Evolutionary conservation across 768 basidiomycete genomes (phyloP), one percentile per base, ranked within the genome.

Genomic region (Gloeopeniophorella convolvens): DNA sequence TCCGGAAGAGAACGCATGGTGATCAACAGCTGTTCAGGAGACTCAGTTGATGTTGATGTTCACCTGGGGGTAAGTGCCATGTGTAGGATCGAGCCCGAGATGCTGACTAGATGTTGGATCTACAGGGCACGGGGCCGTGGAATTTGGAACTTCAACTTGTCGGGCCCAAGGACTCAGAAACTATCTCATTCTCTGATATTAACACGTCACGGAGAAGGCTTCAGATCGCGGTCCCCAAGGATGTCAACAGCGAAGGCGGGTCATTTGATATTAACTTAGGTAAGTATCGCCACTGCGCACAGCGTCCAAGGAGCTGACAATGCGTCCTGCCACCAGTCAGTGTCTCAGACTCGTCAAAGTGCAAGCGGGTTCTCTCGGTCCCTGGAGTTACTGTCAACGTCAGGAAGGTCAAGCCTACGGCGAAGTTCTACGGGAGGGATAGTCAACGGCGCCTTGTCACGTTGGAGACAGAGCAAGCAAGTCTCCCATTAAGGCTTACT

Each of bases 111-210:
- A 10, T 42, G 48, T 9, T 21, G 23, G n/a, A 21, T 12, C 36
- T 41, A 12, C 44, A 93, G 86, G 96, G 96, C 42, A 87, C 83
- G 4, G 80, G 88, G 4, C 95, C 96, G 2, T 95, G 94, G 87
- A 88, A 79, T 59, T 63, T 98, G 24, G 86, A 88, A 40, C 70
- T 94, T 20, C 86, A 91, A 59, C 70, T 91, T 11, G 84, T 89
- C 32, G 86, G 87, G 5, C 82, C 85, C 4, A 77, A 77, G 45
- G 76, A 72, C 30, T 78, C 85, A 1, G 82, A 88, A 54, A 74
- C 71, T 10, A 54, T 88, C 15, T 67, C 68, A 15, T 69, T 88
- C 53, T 60, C 69, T 24, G 76, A 74, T 18, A 82, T 92, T 42
- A 70, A 76, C 36, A 71, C 72, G 0, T 62, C 77, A 3, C 73